These are phyloP conservation scores for Tirmania nivea DNA, from an alignment of 495 filamentous ascomycete genomes.

Conservation along the genomic window DNA sequence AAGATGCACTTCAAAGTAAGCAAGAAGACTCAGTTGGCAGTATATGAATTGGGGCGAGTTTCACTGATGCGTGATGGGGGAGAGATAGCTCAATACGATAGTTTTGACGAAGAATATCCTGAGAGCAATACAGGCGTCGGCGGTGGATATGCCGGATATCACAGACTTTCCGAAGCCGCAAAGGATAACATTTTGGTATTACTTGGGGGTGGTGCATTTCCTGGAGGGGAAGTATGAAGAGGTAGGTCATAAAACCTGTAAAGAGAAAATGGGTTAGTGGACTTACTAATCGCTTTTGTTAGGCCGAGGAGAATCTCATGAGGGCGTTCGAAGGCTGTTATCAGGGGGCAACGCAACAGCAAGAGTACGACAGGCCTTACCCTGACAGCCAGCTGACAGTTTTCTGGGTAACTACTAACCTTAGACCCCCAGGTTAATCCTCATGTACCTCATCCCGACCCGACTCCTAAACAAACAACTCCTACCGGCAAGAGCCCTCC, in stretches of 20 bases:
- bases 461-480: slow-evolving; percentile 70
- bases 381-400: not conserved
- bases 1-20: slow-evolving; percentile 84
- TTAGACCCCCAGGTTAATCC: slow-evolving; percentile 40
- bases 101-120: slow-evolving; percentile 79
- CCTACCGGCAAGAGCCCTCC: slow-evolving; percentile 47
- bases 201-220: slow-evolving; percentile 71
- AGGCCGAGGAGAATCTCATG: not conserved
- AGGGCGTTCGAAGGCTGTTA: not conserved
- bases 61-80: too few species aligned
- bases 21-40: not conserved
- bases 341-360: not conserved
- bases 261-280: too few species aligned
- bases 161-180: slow-evolving; percentile 64
- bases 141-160: slow-evolving; percentile 53
- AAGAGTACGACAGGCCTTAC: not conserved
- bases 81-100: slow-evolving; percentile 48
- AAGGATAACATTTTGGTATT: slow-evolving; percentile 91
- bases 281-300: not conserved
- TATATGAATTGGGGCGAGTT: too few species aligned
- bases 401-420: slow-evolving; percentile 15
- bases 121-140: slow-evolving; percentile 50
- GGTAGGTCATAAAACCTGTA: not conserved
- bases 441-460: slow-evolving; percentile 89
- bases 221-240: slow-evolving; percentile 68